Base-by-base conservation (phyloP, 495 filamentous ascomycete species). In the Patellaria atrata region DNA sequence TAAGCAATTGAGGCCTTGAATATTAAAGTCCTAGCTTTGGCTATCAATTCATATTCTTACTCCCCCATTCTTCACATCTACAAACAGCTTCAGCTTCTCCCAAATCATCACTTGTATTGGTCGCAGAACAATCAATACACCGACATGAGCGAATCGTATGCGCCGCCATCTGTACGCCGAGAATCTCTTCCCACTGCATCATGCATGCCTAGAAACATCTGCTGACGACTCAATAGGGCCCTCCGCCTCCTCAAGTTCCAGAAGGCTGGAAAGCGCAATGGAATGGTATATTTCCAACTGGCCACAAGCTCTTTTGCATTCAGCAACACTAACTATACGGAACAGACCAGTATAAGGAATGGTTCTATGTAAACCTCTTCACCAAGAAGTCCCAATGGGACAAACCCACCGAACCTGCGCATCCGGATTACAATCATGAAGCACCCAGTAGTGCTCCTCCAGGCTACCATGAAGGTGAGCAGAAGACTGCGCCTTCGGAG, bases 321-420 rank as follows among this genome's bases (percentile, higher is more conserved):
- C 26, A 15, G 11, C 16, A 25, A 11, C 23, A 11, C 33, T 13
- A 32, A 34, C 25, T 27, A 22, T 22, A 26, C 19, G 8, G 23
- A 21, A 11, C 24, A 36, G 48, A 41, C 20, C 49, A 55, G 35
- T 57, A 56, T 27, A 38, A 47, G 30, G 52, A 59, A 50, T 50
- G 81, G 79, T 94, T 84, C 68, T 94, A 76, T 61, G 73, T 92
- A 28, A 82, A 94, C 57, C 73, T 75, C 38, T 72, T 73, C 53
- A 92, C 82, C 43, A 84, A 83, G 45, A 68, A 73, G 46, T 91
- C 85, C 3, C 78, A 83, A 68, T 94, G 84, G 83, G 79, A 89
- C 3, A 69, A 61, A 29, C 84, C 84, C 17, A 75, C 71, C 24
- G 59, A 63, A 32, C 70, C 77, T 12, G 63, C 71, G 37, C 61